Percentiles rank a stretch among this genome's conserved stretches.
phyloP scores from a whole-genome alignment of 169 alveolate genomes.

The Eimeria necatrix region DNA sequence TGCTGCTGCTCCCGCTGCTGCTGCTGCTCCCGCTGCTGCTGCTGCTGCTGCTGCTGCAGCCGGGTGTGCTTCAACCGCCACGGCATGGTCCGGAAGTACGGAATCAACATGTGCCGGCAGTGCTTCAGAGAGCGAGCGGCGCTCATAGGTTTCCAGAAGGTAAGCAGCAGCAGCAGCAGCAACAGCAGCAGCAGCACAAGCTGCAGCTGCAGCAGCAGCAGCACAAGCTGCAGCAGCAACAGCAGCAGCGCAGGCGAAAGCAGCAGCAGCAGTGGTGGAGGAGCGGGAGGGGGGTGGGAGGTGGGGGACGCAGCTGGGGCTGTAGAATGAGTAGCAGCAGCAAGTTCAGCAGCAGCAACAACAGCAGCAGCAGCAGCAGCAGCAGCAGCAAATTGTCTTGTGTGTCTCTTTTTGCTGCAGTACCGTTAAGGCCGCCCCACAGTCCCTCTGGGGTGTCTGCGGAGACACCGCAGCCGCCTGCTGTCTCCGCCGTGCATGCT shows the following conservation, averaged over 20 bases:
- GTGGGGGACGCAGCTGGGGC: background rate
- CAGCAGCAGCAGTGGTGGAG: too few relatives aligned
- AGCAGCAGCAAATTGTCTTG: background rate
- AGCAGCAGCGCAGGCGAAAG: too few relatives aligned
- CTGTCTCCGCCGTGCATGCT: too few relatives aligned
- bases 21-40: constrained; percentile 24
- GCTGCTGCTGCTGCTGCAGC: constrained; percentile 88
- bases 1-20: constrained; percentile 10
- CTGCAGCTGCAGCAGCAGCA: background rate
- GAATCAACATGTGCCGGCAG: constrained; percentile 98
- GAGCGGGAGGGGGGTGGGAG: too few relatives aligned
- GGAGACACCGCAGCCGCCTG: too few relatives aligned
- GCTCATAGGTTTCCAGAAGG: constrained; percentile 97
- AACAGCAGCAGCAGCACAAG: background rate
- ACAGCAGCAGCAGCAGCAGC: background rate
- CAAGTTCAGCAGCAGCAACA: background rate
- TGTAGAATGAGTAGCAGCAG: background rate
- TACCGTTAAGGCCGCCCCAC: background rate
- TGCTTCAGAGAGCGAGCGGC: constrained; percentile 99
- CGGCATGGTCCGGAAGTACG: constrained; percentile 99
- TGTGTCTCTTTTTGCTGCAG: too few relatives aligned
- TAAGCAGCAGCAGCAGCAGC: too few relatives aligned
- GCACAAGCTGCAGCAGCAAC: background rate
- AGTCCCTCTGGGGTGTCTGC: too few relatives aligned
- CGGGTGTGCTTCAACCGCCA: constrained; percentile 98